These are phyloP conservation scores for Hylodesmum podocarpum DNA, from an alignment of 306 rosid genomes.

Conservation along the genomic window DNA sequence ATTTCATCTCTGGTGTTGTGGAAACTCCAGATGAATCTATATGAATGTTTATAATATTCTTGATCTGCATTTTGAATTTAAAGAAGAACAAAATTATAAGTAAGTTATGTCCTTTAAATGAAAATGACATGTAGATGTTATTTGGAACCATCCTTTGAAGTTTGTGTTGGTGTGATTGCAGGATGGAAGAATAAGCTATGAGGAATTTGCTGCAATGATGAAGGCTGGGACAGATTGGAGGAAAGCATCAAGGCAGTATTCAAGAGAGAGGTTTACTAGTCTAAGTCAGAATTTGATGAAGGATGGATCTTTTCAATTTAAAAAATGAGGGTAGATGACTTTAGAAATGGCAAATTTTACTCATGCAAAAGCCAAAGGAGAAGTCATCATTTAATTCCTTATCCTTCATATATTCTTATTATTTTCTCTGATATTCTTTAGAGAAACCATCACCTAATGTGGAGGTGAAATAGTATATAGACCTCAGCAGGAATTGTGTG, in stretches of 20 bases:
- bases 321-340: slow-evolving; percentile 36
- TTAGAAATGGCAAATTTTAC: slow-evolving; percentile 8
- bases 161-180: slow-evolving; percentile 28
- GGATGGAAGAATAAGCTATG: slow-evolving; percentile 92
- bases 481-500: slow-evolving; percentile 30
- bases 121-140: background rate
- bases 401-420: slow-evolving; percentile 31
- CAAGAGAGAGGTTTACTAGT: slow-evolving; percentile 82
- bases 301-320: slow-evolving; percentile 62
- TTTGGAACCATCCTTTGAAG: background rate
- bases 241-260: slow-evolving; percentile 93
- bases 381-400: slow-evolving; percentile 12
- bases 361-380: slow-evolving; percentile 29
- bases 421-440: slow-evolving; percentile 19
- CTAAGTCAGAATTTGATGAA: slow-evolving; percentile 64
- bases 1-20: background rate
- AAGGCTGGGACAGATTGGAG: slow-evolving; percentile 96
- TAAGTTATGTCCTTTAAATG: too few relatives aligned
- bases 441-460: slow-evolving; percentile 16
- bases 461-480: slow-evolving; percentile 37
- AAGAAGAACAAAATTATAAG: too few relatives aligned
- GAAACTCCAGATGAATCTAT: background rate
- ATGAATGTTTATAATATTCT: background rate
- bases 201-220: slow-evolving; percentile 90
- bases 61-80: background rate